Evolutionary conservation across 441 rosid genomes (phyloP).

Genomic region (Lepidium campestre): DNA sequence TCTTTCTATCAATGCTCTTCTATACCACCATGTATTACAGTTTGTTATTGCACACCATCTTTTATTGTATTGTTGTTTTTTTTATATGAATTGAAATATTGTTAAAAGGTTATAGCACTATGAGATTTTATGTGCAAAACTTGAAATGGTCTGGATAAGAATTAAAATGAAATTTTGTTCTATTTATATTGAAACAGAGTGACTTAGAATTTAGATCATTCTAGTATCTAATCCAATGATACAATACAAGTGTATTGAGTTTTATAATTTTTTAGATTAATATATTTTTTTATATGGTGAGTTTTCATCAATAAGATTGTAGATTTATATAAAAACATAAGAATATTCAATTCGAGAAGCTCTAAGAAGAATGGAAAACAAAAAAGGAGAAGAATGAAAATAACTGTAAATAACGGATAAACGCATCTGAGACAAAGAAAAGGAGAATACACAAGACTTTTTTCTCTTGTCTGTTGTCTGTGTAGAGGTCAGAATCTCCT

Average conservation of each 20-base stretch:
- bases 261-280: neutral
- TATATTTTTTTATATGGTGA: no score
- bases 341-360: no score
- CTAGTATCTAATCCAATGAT: neutral
- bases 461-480: conserved; percentile 1
- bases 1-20: conserved; percentile 9
- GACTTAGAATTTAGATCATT: neutral
- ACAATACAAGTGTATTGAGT: neutral
- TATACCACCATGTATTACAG: conserved; percentile 4
- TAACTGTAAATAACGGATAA: conserved; percentile 23
- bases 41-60: conserved; percentile 9
- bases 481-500: conserved; percentile 8
- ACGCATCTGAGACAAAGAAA: conserved; percentile 27
- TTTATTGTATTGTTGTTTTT: conserved; percentile 1
- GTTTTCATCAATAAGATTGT: neutral
- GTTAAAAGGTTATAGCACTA: neutral
- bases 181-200: neutral
- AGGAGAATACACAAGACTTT: conserved; percentile 1
- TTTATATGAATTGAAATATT: neutral
- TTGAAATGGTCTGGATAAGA: neutral
- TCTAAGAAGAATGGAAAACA: no score
- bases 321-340: neutral
- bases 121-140: neutral
- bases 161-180: neutral
- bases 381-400: neutral